Base-by-base conservation (phyloP, 768 basidiomycete species). In the Tephrocybe rancida region DNA sequence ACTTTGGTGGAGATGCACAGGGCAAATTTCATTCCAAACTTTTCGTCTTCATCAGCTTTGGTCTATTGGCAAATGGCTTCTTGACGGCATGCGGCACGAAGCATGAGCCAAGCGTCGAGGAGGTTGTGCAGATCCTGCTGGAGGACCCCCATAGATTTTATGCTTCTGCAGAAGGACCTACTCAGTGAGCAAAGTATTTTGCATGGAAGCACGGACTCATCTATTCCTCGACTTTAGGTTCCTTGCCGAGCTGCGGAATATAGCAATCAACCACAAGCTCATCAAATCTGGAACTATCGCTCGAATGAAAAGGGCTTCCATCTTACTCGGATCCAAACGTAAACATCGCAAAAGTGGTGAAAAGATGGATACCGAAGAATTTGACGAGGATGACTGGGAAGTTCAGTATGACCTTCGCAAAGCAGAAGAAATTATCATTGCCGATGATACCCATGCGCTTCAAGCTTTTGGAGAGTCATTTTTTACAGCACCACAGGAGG, bases 31-130 rank as follows among this genome's bases (percentile, higher is more conserved):
- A 91, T 63, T 87, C 88, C 3, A 87, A 88, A 58, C 71, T 96
- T 1, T 97, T 98, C 64, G 79, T 83, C 29, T 97, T 95, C 61
- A 84, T 98, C 45, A 87, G 96, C 66, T 97, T 96, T 65, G 95
- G 95, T 2, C 64, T 78, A 1, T 73, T 77, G 4, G 96, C 89
- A 22, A 96, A 95, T 60, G 76, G 80, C 3, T 98, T 99, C 71
- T 75, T 99, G 41, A 82, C 79, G 48, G 87, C 90, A 3, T 92
- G 92, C 60, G 96, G 97, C 10, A 91, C 95, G 14, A 88, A 86
- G 63, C 85, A 81, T 38, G 91, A 94, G 63, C 95, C 96, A 3
- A 92, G 84, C 41, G 83, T 94, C 4, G 86, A 92, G 52, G 93
- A 95, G 68, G 78, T 94, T 38, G 86, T 85, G 0, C 77, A 79